Evolutionary conservation across 345 rosid species (phyloP).

Genomic region (Acer saccharum): DNA sequence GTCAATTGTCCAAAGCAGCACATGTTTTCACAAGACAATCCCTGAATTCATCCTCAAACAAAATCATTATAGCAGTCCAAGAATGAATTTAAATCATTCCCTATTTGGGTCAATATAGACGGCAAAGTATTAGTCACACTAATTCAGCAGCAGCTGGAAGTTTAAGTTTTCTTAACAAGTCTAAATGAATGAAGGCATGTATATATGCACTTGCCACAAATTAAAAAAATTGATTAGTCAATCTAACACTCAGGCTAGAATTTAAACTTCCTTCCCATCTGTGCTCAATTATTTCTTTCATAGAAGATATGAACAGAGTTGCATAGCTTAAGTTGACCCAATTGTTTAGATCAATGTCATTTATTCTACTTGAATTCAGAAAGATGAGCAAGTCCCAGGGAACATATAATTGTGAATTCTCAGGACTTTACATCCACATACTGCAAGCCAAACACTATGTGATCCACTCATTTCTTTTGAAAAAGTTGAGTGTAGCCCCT

Average conservation of each 20-base stretch:
- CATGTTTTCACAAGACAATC: background rate
- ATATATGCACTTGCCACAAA: background rate
- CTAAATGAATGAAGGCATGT: too few relatives aligned
- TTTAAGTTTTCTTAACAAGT: constrained; percentile 1
- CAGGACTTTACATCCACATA: too few relatives aligned
- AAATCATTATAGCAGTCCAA: background rate
- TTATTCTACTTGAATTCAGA: background rate
- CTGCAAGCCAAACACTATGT: too few relatives aligned
- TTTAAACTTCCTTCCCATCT: background rate
- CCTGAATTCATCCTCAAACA: background rate
- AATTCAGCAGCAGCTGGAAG: background rate
- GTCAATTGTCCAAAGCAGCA: background rate
- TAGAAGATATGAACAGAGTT: background rate
- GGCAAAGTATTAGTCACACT: constrained; percentile 8
- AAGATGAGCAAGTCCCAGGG: too few relatives aligned
- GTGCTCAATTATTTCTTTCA: background rate
- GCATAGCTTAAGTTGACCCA: background rate
- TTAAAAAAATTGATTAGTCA: background rate
- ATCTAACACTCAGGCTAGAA: background rate
- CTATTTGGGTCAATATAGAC: background rate
- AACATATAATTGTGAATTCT: too few relatives aligned
- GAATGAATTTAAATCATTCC: background rate
- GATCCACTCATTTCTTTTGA: too few relatives aligned
- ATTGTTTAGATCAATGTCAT: background rate
- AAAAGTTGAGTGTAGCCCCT: too few relatives aligned